Conservation (phyloP, 164 flowering plant species). For the Hamamelis virginiana region DNA sequence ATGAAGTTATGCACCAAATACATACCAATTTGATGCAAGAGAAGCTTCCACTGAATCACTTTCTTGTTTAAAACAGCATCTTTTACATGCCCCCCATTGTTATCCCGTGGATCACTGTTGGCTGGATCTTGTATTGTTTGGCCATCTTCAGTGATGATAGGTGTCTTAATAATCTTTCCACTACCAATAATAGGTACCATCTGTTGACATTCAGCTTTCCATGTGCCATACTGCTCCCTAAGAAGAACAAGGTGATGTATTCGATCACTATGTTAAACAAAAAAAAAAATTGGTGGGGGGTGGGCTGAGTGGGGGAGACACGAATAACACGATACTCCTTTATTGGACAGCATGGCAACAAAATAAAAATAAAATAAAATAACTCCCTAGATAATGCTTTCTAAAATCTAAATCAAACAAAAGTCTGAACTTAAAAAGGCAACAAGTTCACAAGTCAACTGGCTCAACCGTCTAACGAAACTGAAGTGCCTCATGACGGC, state of each 20-base stretch:
- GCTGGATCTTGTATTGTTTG: slow-evolving; percentile 41
- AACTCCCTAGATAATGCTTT: too few species aligned
- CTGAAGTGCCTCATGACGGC: too few species aligned
- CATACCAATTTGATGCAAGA: slow-evolving; percentile 84
- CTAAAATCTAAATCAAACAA: too few species aligned
- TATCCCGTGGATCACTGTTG: slow-evolving; percentile 15
- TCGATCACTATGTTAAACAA: background rate
- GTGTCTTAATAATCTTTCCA: slow-evolving; percentile 61
- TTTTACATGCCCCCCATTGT: slow-evolving; percentile 1
- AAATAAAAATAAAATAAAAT: too few species aligned
- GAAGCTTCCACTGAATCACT: slow-evolving; percentile 70
- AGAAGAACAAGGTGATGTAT: slow-evolving; percentile 2
- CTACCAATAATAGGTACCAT: slow-evolving; percentile 77
- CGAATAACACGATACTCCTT: background rate
- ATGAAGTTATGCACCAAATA: slow-evolving; percentile 1
- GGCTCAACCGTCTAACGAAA: too few species aligned
- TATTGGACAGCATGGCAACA: background rate
- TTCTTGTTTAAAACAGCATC: slow-evolving; percentile 38
- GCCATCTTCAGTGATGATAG: slow-evolving; percentile 67
- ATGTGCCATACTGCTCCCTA: slow-evolving; percentile 65
- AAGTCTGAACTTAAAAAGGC: too few species aligned
- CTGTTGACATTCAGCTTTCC: slow-evolving; percentile 72
- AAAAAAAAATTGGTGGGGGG: too few species aligned
- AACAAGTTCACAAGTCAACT: too few species aligned
- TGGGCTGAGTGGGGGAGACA: too few species aligned